These are phyloP conservation scores for Penicillium paradoxum DNA, from an alignment of 495 filamentous ascomycete genomes.

Conservation along the genomic window DNA sequence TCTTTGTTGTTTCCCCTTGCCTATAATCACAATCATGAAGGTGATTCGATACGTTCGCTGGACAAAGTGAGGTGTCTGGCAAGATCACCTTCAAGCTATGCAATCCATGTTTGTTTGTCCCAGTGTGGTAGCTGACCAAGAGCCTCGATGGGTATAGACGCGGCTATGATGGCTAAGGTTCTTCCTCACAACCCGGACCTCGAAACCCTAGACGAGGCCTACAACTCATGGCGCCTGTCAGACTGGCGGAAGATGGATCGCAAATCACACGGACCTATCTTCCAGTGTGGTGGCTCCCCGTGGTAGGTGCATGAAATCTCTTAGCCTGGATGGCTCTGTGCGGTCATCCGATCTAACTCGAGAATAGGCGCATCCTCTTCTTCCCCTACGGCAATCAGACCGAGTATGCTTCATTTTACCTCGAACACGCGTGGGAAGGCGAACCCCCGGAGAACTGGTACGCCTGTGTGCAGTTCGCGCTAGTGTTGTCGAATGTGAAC, in stretches of 20 bases:
- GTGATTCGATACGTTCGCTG: not conserved
- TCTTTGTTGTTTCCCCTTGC: conserved; percentile 9
- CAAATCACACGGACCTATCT: conserved; percentile 82
- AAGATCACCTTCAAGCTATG: not conserved
- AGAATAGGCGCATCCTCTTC: conserved; percentile 77
- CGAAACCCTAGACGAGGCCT: conserved; percentile 62
- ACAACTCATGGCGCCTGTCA: conserved; percentile 80
- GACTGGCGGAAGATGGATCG: conserved; percentile 68
- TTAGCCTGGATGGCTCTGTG: not conserved
- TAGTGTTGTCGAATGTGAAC: conserved; percentile 90
- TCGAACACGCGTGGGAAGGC: conserved; percentile 83
- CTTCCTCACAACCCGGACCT: conserved; percentile 69
- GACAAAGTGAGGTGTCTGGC: not conserved
- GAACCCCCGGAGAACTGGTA: conserved; percentile 83
- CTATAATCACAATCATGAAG: not conserved
- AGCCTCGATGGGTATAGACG: conserved; percentile 48
- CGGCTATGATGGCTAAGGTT: conserved; percentile 76
- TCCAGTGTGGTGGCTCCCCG: conserved; percentile 79
- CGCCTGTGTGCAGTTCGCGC: conserved; percentile 89
- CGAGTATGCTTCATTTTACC: conserved; percentile 88
- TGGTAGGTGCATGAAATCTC: conserved; percentile 55
- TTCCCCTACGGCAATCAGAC: conserved; percentile 93
- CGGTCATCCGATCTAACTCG: conserved; percentile 8
- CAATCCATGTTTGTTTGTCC: not conserved
- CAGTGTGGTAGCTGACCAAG: conserved; percentile 17